Evolutionary conservation across 495 filamentous ascomycete genomes (phyloP), one percentile per base, ranked within the genome.

Genomic region (Penicillium tannophilum): DNA sequence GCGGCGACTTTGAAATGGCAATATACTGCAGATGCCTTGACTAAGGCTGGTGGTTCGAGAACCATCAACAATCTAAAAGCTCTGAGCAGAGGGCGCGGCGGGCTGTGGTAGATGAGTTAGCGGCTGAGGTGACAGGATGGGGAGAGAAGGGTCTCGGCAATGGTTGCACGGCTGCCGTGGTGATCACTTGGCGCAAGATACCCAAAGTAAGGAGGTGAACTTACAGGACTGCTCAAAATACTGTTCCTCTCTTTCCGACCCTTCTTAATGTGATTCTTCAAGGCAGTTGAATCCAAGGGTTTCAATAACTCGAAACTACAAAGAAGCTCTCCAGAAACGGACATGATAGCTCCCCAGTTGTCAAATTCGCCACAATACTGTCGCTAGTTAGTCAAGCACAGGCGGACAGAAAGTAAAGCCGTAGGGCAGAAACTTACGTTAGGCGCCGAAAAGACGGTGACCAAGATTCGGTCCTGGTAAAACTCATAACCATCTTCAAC

Each of bases 261-360:
- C 78, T 96, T 98, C 83, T 99, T 99, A 78, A 99, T 99, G 71
- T 98, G 95, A 64, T 88, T 97, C 82, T 99, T 99, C 63, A 99
- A 76, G 35, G 92, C 93, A 55, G 89, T 91, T n/a, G 92, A 97
- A 72, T 99, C 94, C 63, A 99, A 78, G 14, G 94, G 94, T 68
- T 99, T 99, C 61, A 99, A 79, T 19, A 98, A 77, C 75, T 99
- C 94, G 72, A 99, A 99, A 72, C 92, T 96, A 75, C 94, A 99
- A 7, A 99, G 83, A 43, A 99, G 78, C 72, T 97, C 93, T 11
- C 84, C 84, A 1, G 91, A 96, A 14, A 99, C 94, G 10, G 93
- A 96, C 94, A 99, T 99, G 58, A 98, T 92, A 45, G 94, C 94
- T 16, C 94, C 94, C 91, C 94, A 98, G 55, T 99, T 99, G 70